These are phyloP conservation scores for Diaporthe vexans DNA, from an alignment of 2,329 filamentous ascomycete genomes.

Conservation along the genomic window DNA sequence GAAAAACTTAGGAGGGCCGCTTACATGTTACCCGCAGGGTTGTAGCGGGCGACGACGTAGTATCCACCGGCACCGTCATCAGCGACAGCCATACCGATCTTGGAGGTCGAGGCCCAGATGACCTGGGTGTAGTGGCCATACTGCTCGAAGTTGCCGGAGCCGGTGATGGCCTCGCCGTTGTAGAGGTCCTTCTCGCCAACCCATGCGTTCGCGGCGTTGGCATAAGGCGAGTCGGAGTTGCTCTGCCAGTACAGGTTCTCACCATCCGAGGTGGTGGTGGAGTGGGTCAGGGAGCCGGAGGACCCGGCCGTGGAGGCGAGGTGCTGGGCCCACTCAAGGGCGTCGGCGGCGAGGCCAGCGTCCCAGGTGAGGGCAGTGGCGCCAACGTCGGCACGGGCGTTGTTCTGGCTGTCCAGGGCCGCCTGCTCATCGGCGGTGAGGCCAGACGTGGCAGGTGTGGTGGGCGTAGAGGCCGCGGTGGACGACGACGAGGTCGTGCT, in stretches of 20 bases:
- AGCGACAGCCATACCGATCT: conserved; percentile 43
- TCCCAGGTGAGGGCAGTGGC: conserved; percentile 42
- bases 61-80: conserved; percentile 40
- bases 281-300: conserved; percentile 37
- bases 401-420: conserved; percentile 42
- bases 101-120: conserved; percentile 43
- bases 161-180: conserved; percentile 42
- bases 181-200: conserved; percentile 42
- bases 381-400: conserved; percentile 38
- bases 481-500: conserved; percentile 28
- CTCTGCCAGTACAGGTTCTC: conserved; percentile 45
- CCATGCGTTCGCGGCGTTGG: conserved; percentile 41
- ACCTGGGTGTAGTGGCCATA: conserved; percentile 46
- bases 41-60: conserved; percentile 44
- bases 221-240: conserved; percentile 28
- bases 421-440: conserved; percentile 38
- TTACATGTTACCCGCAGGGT: conserved; percentile 43
- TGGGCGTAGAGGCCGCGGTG: conserved; percentile 27
- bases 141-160: conserved; percentile 39
- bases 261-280: conserved; percentile 33
- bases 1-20: background rate
- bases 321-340: conserved; percentile 42
- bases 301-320: conserved; percentile 36
- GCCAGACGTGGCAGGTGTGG: conserved; percentile 17
- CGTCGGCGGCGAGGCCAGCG: conserved; percentile 38